phyloP scores from a whole-genome alignment of 345 rosid genomes.

The Populus pruinosa region DNA sequence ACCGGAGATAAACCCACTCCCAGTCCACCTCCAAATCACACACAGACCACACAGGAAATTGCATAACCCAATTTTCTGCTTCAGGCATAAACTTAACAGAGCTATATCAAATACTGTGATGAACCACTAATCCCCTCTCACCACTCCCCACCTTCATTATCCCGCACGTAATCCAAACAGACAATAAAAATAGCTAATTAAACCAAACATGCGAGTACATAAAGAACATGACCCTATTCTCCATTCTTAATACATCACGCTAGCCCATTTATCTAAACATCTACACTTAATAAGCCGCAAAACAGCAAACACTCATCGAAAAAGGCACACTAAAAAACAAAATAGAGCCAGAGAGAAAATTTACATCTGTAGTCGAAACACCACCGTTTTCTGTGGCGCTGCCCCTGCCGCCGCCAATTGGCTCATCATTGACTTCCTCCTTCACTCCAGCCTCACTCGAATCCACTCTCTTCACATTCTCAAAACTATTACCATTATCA shows the following conservation, averaged over 20 bases:
- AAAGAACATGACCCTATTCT: neutral
- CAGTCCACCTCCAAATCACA: no score
- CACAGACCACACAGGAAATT: no score
- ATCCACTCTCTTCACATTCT: slow-evolving; percentile 17
- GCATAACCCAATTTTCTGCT: no score
- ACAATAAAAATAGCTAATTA: neutral
- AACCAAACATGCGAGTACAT: neutral
- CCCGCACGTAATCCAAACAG: neutral
- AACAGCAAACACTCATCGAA: neutral
- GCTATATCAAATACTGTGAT: neutral
- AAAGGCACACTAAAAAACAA: neutral
- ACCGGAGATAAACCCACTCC: no score
- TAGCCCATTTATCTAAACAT: neutral
- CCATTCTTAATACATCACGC: neutral
- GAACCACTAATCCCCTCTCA: neutral
- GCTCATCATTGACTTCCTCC: slow-evolving; percentile 31
- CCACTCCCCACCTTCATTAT: neutral
- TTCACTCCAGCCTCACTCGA: slow-evolving; percentile 27
- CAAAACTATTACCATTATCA: slow-evolving; percentile 1
- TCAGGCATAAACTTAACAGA: no score
- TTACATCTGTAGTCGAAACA: slow-evolving; percentile 43
- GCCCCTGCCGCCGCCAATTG: slow-evolving; percentile 5
- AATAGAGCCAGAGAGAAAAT: slow-evolving; percentile 14
- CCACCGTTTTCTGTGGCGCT: slow-evolving; percentile 18
- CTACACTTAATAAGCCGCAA: neutral